These are phyloP conservation scores for Artemisia annua DNA, from an alignment of 129 eudicot species.

Conservation along the genomic window DNA sequence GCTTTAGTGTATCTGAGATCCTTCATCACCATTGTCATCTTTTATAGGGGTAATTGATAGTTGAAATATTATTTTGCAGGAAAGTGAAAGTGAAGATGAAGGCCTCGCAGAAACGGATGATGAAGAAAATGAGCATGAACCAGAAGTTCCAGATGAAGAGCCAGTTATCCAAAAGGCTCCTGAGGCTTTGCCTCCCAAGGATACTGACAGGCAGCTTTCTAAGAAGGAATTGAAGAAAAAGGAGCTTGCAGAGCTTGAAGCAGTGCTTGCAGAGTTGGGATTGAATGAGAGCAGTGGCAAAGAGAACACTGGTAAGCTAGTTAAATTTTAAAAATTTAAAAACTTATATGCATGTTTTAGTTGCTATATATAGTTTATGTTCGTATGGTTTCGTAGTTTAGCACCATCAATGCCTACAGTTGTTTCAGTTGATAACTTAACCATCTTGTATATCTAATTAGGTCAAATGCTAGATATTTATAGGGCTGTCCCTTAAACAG, in stretches of 20 bases:
- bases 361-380: too few species aligned
- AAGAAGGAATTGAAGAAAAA: constrained; percentile 89
- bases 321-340: neutral
- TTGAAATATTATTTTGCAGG: constrained; percentile 32
- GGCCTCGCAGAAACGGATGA: constrained; percentile 74
- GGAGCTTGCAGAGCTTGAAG: constrained; percentile 96
- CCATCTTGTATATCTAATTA: neutral
- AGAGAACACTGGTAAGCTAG: constrained; percentile 51
- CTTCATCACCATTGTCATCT: neutral
- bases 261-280: constrained; percentile 84
- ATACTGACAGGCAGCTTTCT: constrained; percentile 85
- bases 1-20: neutral
- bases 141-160: constrained; percentile 50
- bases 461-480: neutral
- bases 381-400: too few species aligned
- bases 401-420: too few species aligned
- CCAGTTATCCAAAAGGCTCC: constrained; percentile 51
- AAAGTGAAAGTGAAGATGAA: constrained; percentile 94
- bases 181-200: constrained; percentile 65
- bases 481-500: neutral
- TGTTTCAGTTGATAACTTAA: too few species aligned
- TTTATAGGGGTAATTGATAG: neutral
- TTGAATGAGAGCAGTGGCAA: constrained; percentile 40
- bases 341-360: too few species aligned
- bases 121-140: constrained; percentile 82